A percentile compares a stretch with the other conserved stretches of the same genome.
Conservation (phyloP, 176 grass and related monocot genomes). For the Oryza rufipogon region DNA sequence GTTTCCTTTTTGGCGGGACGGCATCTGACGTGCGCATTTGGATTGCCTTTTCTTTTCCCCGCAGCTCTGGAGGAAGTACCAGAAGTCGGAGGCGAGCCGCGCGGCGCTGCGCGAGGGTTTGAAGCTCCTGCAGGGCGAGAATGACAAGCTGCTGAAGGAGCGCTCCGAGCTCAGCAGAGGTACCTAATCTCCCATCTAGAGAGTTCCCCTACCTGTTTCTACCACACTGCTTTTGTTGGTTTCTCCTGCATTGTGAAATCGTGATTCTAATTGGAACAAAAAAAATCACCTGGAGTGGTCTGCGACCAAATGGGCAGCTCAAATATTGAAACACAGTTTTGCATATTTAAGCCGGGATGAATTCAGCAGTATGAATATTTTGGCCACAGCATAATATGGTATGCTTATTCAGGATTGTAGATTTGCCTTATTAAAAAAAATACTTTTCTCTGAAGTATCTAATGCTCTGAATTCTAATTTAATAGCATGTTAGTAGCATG, state of each 20-base stretch:
- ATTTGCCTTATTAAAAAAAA: neutral
- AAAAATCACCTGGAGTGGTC: neutral
- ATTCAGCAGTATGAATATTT: neutral
- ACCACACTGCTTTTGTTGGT: neutral
- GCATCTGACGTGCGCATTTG: neutral
- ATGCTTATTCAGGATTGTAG: neutral
- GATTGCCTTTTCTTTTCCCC: neutral
- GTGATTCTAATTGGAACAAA: neutral
- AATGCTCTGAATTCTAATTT: constrained; percentile 49
- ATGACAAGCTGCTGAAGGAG: constrained; percentile 52
- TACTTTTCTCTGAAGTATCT: constrained; percentile 38
- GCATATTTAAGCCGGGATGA: neutral
- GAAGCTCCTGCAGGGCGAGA: constrained; percentile 54
- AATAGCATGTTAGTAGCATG: constrained; percentile 50
- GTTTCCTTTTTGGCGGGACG: neutral
- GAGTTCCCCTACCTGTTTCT: neutral
- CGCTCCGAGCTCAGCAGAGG: constrained; percentile 54
- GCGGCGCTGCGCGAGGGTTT: constrained; percentile 59
- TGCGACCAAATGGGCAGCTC: neutral
- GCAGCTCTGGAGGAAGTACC: constrained; percentile 75
- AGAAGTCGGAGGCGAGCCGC: constrained; percentile 58
- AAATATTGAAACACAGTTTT: neutral
- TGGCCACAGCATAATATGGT: neutral
- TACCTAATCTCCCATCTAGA: neutral
- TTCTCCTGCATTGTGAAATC: constrained; percentile 24